Percentiles rank a stretch among this genome's conserved stretches.
Evolutionary conservation across 768 basidiomycete genomes (phyloP).

Genomic region (Mycena albidolilacea): DNA sequence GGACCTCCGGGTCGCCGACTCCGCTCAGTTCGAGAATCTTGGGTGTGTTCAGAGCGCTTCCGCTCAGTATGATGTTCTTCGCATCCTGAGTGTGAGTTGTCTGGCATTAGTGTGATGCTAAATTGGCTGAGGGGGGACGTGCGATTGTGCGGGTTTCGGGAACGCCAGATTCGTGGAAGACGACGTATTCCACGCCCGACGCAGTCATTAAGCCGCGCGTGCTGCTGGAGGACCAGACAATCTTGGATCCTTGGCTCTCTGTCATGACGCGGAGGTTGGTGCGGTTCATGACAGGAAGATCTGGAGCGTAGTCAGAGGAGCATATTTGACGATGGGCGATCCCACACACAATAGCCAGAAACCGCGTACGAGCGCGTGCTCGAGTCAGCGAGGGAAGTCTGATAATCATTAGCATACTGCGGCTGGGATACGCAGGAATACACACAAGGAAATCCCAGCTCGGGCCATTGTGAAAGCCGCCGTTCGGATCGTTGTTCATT

Average conservation of each 20-base stretch:
- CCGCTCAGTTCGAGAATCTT: slow-evolving; percentile 36
- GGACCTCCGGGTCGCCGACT: slow-evolving; percentile 29
- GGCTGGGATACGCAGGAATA: not conserved
- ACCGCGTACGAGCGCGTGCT: slow-evolving; percentile 29
- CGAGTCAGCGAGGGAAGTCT: slow-evolving; percentile 29
- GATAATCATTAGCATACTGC: not conserved
- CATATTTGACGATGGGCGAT: not conserved
- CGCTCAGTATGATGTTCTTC: slow-evolving; percentile 30
- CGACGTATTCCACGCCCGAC: slow-evolving; percentile 34
- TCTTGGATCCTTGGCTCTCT: slow-evolving; percentile 29
- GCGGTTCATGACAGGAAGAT: slow-evolving; percentile 30
- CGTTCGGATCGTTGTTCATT: slow-evolving; percentile 28
- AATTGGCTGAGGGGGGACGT: slow-evolving; percentile 3
- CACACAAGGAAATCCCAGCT: slow-evolving; percentile 30
- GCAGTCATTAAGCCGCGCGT: slow-evolving; percentile 8
- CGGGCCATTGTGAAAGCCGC: slow-evolving; percentile 26
- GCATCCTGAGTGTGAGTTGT: slow-evolving; percentile 13
- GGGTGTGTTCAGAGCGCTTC: slow-evolving; percentile 28
- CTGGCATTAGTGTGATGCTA: not conserved
- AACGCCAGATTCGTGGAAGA: slow-evolving; percentile 5
- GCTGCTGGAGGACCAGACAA: slow-evolving; percentile 23
- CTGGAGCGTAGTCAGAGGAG: not conserved
- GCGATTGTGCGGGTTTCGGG: slow-evolving; percentile 18
- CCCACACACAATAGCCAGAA: slow-evolving; percentile 25
- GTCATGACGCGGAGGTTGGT: slow-evolving; percentile 34